phyloP scores from a whole-genome alignment of 257 asterid species.

The Fraxinus excelsior region DNA sequence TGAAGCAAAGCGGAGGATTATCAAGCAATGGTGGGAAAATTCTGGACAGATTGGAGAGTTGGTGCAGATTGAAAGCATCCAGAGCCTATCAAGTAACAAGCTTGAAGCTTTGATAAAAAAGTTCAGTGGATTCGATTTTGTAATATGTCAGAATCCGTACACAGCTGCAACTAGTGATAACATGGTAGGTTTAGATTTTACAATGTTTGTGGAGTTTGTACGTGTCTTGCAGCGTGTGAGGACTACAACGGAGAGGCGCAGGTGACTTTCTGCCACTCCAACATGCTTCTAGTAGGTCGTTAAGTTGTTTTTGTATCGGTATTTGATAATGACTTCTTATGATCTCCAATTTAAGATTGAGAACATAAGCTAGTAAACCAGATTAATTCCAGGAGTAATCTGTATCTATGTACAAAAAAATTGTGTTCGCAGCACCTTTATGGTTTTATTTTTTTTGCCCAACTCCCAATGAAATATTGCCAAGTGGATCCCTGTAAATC shows the following conservation, averaged over 20 bases:
- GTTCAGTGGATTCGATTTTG: slow-evolving; percentile 57
- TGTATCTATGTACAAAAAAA: too few species aligned
- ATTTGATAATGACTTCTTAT: background rate
- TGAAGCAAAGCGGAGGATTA: slow-evolving; percentile 54
- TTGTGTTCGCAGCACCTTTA: too few species aligned
- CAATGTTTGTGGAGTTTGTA: slow-evolving; percentile 66
- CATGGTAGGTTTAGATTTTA: slow-evolving; percentile 51
- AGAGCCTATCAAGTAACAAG: slow-evolving; percentile 42
- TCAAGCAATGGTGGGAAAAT: slow-evolving; percentile 85
- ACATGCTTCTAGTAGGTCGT: background rate
- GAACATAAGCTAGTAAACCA: background rate
- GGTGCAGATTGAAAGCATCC: slow-evolving; percentile 64
- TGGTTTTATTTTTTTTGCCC: too few species aligned
- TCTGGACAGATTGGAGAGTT: slow-evolving; percentile 67
- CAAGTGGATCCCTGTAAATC: too few species aligned
- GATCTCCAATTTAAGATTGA: background rate
- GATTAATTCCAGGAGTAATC: background rate
- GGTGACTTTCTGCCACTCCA: slow-evolving; percentile 14
- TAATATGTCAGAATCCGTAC: slow-evolving; percentile 66
- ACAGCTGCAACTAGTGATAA: slow-evolving; percentile 15
- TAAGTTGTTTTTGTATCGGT: background rate
- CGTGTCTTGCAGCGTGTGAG: slow-evolving; percentile 70
- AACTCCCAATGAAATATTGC: too few species aligned
- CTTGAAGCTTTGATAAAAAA: slow-evolving; percentile 52
- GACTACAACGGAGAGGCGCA: slow-evolving; percentile 13